These are phyloP conservation scores for Pestalotiopsis fici DNA, from an alignment of 2,329 filamentous ascomycete species.

Conservation along the genomic window DNA sequence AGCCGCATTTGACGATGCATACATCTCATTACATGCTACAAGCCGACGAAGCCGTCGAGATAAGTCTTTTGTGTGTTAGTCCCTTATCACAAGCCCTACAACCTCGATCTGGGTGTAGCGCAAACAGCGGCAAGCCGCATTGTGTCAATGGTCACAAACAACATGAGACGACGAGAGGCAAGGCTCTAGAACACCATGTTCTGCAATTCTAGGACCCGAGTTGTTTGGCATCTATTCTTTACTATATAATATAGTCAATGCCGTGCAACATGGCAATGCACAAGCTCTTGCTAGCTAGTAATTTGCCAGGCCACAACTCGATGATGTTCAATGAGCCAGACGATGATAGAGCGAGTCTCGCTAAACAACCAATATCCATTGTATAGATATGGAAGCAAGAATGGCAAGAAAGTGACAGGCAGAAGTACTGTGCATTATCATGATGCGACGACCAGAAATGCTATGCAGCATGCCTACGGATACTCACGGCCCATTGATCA, in stretches of 20 bases:
- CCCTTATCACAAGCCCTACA: neutral
- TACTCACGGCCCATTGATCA: neutral
- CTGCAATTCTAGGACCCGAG: too few relatives aligned
- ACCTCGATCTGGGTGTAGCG: neutral
- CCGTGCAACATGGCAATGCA: too few relatives aligned
- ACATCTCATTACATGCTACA: neutral
- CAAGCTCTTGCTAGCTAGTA: too few relatives aligned
- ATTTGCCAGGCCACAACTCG: too few relatives aligned
- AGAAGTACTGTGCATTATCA: neutral
- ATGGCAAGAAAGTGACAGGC: neutral
- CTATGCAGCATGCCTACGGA: neutral
- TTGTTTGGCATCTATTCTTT: too few relatives aligned
- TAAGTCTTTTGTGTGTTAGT: neutral
- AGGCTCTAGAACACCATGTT: neutral
- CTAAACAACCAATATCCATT: too few relatives aligned
- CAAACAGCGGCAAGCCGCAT: neutral
- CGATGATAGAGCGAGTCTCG: too few relatives aligned
- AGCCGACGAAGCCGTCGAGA: neutral
- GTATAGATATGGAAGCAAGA: neutral
- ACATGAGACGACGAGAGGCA: neutral
- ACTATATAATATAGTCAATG: too few relatives aligned
- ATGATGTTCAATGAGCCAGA: too few relatives aligned
- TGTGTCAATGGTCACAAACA: neutral
- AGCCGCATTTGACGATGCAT: neutral
- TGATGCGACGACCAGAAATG: neutral